Base-by-base conservation (phyloP, 306 rosid species). In the Quercus dentata region DNA sequence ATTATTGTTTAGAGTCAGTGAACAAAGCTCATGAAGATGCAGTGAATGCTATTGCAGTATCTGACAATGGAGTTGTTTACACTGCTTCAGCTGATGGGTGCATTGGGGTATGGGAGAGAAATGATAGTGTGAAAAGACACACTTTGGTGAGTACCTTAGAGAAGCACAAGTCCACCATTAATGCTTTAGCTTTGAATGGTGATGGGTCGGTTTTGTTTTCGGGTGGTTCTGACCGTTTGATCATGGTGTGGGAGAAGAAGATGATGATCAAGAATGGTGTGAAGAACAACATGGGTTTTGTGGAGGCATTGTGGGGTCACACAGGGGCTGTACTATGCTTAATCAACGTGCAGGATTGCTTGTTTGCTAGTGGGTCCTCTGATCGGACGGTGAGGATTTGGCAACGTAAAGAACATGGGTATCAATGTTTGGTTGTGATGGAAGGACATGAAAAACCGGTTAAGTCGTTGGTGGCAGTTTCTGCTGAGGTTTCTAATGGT, bases 331-430 rank as follows among this genome's bases (percentile, higher is more conserved):
- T 91, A 23, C 31, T 91, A 20, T 89, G 93, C 68, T 51, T 91
- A 70, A 77, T 80, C 28, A 74, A 27, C 73, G 81, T 88, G 5
- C 73, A 31, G 2, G 91, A 74, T 20, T 49, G 54, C 17, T 76
- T 86, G 67, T 78, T 91, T 65, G 86, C 23, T 11, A 89, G 90
- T 59, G 96, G 93, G 46, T 89, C 96, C 27, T 79, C 86, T 1
- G 96, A 89, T 89, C 79, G 44, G 79, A 91, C 89, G 78, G 90
- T 91, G n/a, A 91, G 93, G 84, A 81, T 91, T 1, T 91, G 96
- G 96, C 75, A 21, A 74, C 76, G 74, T 28, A 61, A 38, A 0
- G 63, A 20, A 1, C 2, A 74, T 2, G 77, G 74, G 49, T 86
- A 74, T 74, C 33, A 46, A 63, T 89, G 93, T 41, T 74, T 59